Evolutionary conservation across 169 alveolate species (phyloP).

Genomic region (Toxoplasma gondii): DNA sequence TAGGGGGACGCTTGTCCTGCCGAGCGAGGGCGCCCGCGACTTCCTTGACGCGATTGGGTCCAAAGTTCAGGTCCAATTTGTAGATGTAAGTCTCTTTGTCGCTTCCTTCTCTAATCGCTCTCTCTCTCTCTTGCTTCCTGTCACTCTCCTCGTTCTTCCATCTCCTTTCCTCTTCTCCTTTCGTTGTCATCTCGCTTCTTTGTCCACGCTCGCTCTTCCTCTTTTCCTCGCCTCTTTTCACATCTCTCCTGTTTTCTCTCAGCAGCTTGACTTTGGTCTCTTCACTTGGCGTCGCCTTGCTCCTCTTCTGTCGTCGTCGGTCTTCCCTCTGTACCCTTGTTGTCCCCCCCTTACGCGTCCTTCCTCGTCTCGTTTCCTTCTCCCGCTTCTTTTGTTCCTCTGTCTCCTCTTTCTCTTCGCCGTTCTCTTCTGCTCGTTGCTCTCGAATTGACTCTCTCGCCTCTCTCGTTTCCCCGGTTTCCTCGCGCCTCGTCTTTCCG

Average conservation of each 20-base stretch:
- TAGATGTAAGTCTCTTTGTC: conserved; percentile 74
- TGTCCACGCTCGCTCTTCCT: background rate
- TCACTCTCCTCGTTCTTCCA: background rate
- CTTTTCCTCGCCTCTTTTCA: background rate
- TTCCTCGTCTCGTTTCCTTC: background rate
- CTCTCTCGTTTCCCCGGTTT: background rate
- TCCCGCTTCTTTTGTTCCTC: background rate
- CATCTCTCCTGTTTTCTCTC: background rate
- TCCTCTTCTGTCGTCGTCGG: too few relatives aligned
- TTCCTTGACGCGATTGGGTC: conserved; percentile 88
- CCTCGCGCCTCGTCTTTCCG: background rate
- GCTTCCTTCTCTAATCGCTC: background rate
- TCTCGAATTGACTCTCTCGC: background rate
- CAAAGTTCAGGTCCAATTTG: conserved; percentile 85
- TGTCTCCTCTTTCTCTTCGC: background rate
- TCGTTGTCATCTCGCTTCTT: background rate
- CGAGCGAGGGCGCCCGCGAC: conserved; percentile 90
- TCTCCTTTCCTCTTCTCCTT: background rate
- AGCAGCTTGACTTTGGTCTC: too few relatives aligned
- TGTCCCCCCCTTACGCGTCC: background rate
- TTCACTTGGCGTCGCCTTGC: too few relatives aligned
- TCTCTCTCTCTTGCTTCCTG: background rate
- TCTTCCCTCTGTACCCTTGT: background rate
- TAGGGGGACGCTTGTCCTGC: conserved; percentile 92
- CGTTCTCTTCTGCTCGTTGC: background rate